Evolutionary conservation across 2,329 filamentous ascomycete genomes (phyloP).

Genomic region (Aspergillus caelatus): DNA sequence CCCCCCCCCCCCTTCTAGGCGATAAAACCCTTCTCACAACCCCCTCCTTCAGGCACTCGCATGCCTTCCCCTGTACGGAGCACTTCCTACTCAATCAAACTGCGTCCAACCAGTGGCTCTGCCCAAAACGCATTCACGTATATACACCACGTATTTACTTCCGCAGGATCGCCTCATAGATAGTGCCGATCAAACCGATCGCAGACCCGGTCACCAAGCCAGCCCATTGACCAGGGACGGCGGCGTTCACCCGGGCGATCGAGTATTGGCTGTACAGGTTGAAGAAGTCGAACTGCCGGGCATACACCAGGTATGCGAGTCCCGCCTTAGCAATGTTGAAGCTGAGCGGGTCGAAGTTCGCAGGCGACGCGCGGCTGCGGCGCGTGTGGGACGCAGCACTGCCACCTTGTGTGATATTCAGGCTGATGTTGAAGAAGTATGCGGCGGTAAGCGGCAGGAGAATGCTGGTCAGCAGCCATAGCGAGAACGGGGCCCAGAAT

Average conservation of each 20-base stretch:
- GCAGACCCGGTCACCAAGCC: conserved; percentile 46
- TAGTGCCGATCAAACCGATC: conserved; percentile 44
- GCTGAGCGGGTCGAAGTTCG: conserved; percentile 74
- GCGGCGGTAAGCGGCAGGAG: conserved; percentile 71
- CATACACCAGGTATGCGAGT: conserved; percentile 78
- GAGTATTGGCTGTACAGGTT: conserved; percentile 39
- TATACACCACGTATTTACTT: conserved; percentile 30
- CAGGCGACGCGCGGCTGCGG: conserved; percentile 24
- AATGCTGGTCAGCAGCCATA: conserved; percentile 75
- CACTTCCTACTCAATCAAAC: not conserved
- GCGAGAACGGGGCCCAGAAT: conserved; percentile 81
- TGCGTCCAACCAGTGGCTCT: not conserved
- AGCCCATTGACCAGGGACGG: conserved; percentile 42
- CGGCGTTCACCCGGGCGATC: conserved; percentile 40
- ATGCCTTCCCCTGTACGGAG: not conserved
- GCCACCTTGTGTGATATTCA: conserved; percentile 45
- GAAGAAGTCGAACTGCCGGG: conserved; percentile 48
- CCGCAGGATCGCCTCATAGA: conserved; percentile 52
- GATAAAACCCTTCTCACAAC: not conserved
- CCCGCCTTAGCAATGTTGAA: conserved; percentile 90
- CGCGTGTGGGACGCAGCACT: conserved; percentile 26
- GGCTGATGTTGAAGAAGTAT: conserved; percentile 89
- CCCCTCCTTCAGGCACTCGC: not conserved
- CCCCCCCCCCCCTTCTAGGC: not conserved
- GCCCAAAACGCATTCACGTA: not conserved